These are phyloP conservation scores for Dictyophora rubrovolvata DNA, from an alignment of 768 basidiomycete species.

Conservation along the genomic window DNA sequence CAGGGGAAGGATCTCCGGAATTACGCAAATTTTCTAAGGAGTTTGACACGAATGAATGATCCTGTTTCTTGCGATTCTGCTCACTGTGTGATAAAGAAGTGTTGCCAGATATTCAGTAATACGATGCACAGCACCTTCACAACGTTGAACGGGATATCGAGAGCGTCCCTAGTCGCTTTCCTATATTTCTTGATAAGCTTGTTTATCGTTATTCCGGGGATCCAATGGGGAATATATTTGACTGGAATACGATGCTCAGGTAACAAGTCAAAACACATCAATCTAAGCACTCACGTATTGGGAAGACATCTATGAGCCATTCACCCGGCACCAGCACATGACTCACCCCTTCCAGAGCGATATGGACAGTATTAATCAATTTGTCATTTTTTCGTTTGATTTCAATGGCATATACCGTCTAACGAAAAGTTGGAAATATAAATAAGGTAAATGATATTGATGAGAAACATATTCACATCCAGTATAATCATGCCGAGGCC, in stretches of 20 bases:
- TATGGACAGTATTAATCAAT: constrained; percentile 22
- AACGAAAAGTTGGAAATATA: constrained; percentile 19
- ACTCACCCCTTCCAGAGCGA: constrained; percentile 15
- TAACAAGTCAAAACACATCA: neutral
- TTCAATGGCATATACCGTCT: constrained; percentile 31
- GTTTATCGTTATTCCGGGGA: constrained; percentile 13
- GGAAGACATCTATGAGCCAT: constrained; percentile 14
- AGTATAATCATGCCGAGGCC: neutral
- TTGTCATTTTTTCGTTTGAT: constrained; percentile 26
- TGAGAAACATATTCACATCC: constrained; percentile 8
- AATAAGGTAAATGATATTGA: no score
- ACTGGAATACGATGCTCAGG: constrained; percentile 26
- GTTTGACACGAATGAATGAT: neutral
- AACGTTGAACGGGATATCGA: constrained; percentile 29
- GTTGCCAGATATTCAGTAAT: neutral
- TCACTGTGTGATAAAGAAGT: neutral
- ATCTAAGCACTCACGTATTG: constrained; percentile 9
- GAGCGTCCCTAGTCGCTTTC: constrained; percentile 29
- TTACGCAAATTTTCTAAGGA: neutral
- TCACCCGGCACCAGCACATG: constrained; percentile 16
- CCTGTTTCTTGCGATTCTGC: neutral
- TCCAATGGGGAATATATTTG: constrained; percentile 14
- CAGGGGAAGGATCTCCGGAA: neutral
- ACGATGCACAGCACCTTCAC: constrained; percentile 39
- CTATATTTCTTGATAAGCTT: constrained; percentile 13